Conservation (phyloP, 1,139 yeast species). For the Lodderomyces metapsilosis region DNA sequence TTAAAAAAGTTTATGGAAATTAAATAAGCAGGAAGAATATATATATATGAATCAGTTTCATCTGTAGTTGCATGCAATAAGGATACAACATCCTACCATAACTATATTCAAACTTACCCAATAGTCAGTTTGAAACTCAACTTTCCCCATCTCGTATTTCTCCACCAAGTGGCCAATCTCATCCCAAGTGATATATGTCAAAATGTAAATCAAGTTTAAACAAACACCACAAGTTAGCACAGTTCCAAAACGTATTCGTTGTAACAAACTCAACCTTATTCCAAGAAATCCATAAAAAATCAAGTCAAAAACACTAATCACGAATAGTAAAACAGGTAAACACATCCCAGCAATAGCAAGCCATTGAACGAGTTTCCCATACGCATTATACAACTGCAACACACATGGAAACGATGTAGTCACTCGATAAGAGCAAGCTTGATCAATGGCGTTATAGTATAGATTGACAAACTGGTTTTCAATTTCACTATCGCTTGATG, state of each 20-base stretch:
- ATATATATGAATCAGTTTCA: not conserved
- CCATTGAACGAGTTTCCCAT: conserved; percentile 1
- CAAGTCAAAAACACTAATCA: conserved; percentile 1
- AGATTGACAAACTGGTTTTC: conserved; percentile 28
- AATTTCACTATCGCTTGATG: conserved; percentile 20
- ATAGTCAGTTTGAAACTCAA: conserved; percentile 3
- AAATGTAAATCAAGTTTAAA: not conserved
- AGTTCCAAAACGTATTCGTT: not conserved
- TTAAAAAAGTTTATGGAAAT: conserved; percentile 47
- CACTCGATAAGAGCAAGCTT: conserved; percentile 6
- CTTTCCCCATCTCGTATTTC: conserved; percentile 8
- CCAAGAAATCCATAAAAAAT: not conserved
- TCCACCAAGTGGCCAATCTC: not conserved
- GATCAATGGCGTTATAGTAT: conserved; percentile 15
- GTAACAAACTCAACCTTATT: not conserved
- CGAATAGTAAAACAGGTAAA: not conserved
- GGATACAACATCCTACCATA: not conserved
- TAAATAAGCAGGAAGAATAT: not conserved
- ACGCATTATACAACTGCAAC: conserved; percentile 9
- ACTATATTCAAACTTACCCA: conserved; percentile 7
- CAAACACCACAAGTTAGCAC: not conserved
- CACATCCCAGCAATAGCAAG: not conserved
- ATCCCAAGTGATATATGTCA: conserved; percentile 1
- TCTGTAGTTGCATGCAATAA: not conserved
- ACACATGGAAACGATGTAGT: conserved; percentile 8